A percentile compares a stretch with the other conserved stretches of the same genome.
These are phyloP conservation scores for Pseudevernia furfuracea DNA, from an alignment of 495 filamentous ascomycete genomes.

Conservation along the genomic window DNA sequence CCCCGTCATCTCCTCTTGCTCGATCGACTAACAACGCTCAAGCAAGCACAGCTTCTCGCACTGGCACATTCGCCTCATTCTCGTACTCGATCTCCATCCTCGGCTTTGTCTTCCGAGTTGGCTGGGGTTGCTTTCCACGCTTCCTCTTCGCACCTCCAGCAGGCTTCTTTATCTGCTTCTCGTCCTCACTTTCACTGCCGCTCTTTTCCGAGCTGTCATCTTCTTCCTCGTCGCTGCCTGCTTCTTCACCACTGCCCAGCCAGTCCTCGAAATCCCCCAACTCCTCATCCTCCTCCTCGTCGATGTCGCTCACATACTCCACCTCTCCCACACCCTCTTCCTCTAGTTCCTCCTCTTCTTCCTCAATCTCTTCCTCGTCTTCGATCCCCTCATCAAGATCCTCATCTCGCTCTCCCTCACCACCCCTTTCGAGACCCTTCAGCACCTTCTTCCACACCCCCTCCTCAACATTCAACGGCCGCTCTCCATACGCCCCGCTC, in stretches of 20 bases:
- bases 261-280: conserved; percentile 69
- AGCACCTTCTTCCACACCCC: conserved; percentile 97
- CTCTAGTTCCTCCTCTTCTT: conserved; percentile 57
- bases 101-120: conserved; percentile 60
- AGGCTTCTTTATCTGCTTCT: conserved; percentile 42
- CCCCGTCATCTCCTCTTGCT: neutral
- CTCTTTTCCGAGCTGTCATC: conserved; percentile 42
- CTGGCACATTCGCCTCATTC: conserved; percentile 55
- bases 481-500: conserved; percentile 90
- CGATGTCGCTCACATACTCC: conserved; percentile 78
- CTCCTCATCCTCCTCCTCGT: conserved; percentile 54
- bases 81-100: conserved; percentile 58
- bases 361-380: conserved; percentile 68
- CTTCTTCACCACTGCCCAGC: conserved; percentile 58
- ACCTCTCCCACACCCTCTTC: conserved; percentile 68
- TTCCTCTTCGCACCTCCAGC: conserved; percentile 60
- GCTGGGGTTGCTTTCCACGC: conserved; percentile 46
- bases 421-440: conserved; percentile 75
- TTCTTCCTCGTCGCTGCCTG: conserved; percentile 43
- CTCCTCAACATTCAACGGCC: conserved; percentile 89
- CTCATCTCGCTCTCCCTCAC: conserved; percentile 76
- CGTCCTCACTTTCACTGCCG: conserved; percentile 38
- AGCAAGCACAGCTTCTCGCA: conserved; percentile 42
- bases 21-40: conserved; percentile 13
- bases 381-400: conserved; percentile 80